phyloP scores from a whole-genome alignment of 1,139 yeast genomes.

The Kazachstania sp. region DNA sequence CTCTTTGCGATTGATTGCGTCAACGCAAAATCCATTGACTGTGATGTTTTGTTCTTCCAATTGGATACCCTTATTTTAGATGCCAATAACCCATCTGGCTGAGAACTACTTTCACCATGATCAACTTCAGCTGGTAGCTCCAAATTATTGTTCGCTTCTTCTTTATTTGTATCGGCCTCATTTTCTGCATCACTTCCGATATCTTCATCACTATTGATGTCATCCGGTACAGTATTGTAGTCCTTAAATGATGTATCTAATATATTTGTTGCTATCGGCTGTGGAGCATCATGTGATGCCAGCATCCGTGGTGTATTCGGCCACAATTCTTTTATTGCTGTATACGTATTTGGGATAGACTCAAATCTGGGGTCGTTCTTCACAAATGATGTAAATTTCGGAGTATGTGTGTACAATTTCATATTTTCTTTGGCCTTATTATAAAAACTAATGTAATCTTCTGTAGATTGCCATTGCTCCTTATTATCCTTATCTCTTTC shows the following conservation, averaged over 20 bases:
- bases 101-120: background rate
- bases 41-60: background rate
- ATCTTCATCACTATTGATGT: slow-evolving; percentile 1
- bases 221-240: background rate
- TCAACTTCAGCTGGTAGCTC: background rate
- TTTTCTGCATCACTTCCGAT: background rate
- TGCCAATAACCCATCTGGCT: background rate
- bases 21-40: slow-evolving; percentile 15
- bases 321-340: slow-evolving; percentile 25
- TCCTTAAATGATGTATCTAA: slow-evolving; percentile 6
- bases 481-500: slow-evolving; percentile 5
- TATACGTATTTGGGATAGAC: slow-evolving; percentile 18
- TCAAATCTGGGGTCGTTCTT: slow-evolving; percentile 9
- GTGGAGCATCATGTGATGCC: background rate
- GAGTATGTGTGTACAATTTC: slow-evolving; percentile 8
- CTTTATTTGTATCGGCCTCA: background rate
- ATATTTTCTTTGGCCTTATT: slow-evolving; percentile 23
- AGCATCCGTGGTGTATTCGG: slow-evolving; percentile 15
- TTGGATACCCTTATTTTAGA: background rate
- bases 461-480: slow-evolving; percentile 37
- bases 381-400: slow-evolving; percentile 11
- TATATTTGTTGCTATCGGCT: background rate
- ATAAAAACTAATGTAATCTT: slow-evolving; percentile 32
- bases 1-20: slow-evolving; percentile 21
- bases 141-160: background rate